These are phyloP conservation scores for Holtermanniella nyarrowii DNA, from an alignment of 768 basidiomycete species.

Conservation along the genomic window DNA sequence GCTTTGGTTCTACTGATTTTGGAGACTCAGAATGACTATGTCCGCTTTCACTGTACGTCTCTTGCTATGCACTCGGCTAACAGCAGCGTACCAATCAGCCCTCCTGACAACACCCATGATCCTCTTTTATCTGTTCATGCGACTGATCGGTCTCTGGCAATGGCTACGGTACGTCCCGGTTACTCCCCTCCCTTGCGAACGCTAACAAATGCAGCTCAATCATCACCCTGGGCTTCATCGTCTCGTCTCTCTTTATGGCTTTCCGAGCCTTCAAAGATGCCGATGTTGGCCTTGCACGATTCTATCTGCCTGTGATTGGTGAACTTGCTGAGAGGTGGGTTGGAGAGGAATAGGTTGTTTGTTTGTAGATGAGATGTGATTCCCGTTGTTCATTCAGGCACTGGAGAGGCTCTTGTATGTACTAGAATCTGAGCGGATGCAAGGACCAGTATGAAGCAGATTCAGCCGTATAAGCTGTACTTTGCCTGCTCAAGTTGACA, in stretches of 20 bases:
- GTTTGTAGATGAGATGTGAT: neutral
- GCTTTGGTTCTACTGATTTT: conserved; percentile 57
- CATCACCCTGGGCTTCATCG: conserved; percentile 46
- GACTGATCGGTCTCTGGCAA: conserved; percentile 49
- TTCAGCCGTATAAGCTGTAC: too few relatives aligned
- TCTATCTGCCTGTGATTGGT: conserved; percentile 56
- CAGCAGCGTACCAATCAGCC: conserved; percentile 66
- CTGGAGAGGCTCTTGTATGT: neutral
- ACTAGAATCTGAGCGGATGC: neutral
- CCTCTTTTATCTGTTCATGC: conserved; percentile 49
- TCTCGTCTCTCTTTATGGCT: conserved; percentile 50
- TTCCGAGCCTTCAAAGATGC: conserved; percentile 40
- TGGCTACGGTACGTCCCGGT: conserved; percentile 42
- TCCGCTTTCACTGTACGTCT: conserved; percentile 62
- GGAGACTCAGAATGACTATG: conserved; percentile 67
- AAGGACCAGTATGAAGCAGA: too few relatives aligned
- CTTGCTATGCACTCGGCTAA: conserved; percentile 3
- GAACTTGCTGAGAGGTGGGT: conserved; percentile 61
- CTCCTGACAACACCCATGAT: conserved; percentile 56
- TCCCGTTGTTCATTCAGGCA: too few relatives aligned
- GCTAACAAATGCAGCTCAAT: conserved; percentile 33
- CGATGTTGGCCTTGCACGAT: conserved; percentile 49
- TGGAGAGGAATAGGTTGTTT: conserved; percentile 48
- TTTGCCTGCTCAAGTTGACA: too few relatives aligned
- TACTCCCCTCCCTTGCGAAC: neutral